Conservation (phyloP, 2,329 filamentous ascomycete species). For the Aspergillus aculeatinus region DNA sequence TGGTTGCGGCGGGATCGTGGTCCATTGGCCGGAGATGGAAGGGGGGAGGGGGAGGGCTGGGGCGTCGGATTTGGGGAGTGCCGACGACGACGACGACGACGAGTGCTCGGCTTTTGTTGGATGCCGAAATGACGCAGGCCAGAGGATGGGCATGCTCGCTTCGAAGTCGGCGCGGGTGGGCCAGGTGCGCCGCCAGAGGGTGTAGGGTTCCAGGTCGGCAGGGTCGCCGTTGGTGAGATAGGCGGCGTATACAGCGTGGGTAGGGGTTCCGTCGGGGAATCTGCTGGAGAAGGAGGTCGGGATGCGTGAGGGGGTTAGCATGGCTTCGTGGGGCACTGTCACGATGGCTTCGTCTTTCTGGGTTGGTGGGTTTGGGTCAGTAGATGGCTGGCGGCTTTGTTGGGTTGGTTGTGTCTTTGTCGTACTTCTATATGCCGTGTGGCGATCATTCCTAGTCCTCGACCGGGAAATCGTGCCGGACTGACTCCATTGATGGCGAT, state of each 20-base stretch:
- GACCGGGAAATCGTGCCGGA: constrained; percentile 65
- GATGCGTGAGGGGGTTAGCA: constrained; percentile 65
- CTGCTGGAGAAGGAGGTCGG: constrained; percentile 53
- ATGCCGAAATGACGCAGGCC: constrained; percentile 45
- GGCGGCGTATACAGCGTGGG: constrained; percentile 72
- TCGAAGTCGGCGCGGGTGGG: constrained; percentile 63
- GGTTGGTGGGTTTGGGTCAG: background rate
- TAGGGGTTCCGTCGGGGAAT: constrained; percentile 56
- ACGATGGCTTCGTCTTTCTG: constrained; percentile 63
- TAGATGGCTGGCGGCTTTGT: background rate
- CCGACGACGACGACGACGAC: background rate
- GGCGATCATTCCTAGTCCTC: constrained; percentile 77
- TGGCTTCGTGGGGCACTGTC: constrained; percentile 61
- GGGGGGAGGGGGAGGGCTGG: constrained; percentile 32
- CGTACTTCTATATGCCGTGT: constrained; percentile 64
- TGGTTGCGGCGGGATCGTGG: constrained; percentile 22
- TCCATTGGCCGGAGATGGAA: constrained; percentile 41
- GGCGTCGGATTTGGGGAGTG: background rate
- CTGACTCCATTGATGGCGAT: constrained; percentile 67
- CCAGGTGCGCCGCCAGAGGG: constrained; percentile 66
- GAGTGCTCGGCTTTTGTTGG: constrained; percentile 29
- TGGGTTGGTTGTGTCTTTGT: background rate
- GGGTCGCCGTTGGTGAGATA: constrained; percentile 56
- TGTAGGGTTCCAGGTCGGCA: constrained; percentile 50
- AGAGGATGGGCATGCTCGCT: constrained; percentile 57